Evolutionary conservation across 768 basidiomycete species (phyloP).

Genomic region (Lactifluus volemus): DNA sequence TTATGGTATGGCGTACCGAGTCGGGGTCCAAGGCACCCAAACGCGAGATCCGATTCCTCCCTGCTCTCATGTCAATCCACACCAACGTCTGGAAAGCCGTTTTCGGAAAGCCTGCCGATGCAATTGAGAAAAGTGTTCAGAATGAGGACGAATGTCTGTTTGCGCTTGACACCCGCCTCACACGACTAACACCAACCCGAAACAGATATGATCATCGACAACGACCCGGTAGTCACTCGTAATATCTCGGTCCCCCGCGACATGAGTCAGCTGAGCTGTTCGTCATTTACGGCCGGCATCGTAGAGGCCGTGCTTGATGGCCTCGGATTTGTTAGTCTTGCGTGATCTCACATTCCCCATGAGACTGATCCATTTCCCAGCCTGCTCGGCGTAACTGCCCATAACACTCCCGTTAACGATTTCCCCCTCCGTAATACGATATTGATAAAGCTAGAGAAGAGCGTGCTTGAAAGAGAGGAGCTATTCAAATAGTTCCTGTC

Average conservation of each 20-base stretch:
- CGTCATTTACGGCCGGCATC: constrained; percentile 95
- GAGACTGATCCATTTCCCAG: constrained; percentile 34
- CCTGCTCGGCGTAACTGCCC: constrained; percentile 95
- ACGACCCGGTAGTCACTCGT: constrained; percentile 86
- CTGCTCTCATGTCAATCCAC: constrained; percentile 88
- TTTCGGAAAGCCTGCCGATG: constrained; percentile 90
- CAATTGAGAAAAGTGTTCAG: constrained; percentile 92
- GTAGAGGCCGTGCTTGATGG: constrained; percentile 96
- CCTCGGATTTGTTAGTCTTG: constrained; percentile 78
- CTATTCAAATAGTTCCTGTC: constrained; percentile 52
- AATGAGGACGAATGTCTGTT: constrained; percentile 89
- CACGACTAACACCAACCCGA: constrained; percentile 4
- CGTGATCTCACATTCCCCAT: neutral
- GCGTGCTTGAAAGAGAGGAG: constrained; percentile 90
- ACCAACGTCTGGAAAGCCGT: constrained; percentile 93
- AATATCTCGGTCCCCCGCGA: constrained; percentile 92
- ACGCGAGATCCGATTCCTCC: constrained; percentile 83
- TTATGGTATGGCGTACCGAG: constrained; percentile 75
- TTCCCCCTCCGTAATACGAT: constrained; percentile 88
- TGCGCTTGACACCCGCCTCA: neutral
- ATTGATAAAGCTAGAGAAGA: constrained; percentile 90
- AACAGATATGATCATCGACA: constrained; percentile 96
- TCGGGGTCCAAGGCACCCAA: constrained; percentile 81
- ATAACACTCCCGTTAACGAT: constrained; percentile 78
- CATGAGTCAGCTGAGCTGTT: constrained; percentile 89